These are phyloP conservation scores for Syncephalis plumigaleata DNA, from an alignment of 371 early-diverging fungal genomes.

Conservation along the genomic window DNA sequence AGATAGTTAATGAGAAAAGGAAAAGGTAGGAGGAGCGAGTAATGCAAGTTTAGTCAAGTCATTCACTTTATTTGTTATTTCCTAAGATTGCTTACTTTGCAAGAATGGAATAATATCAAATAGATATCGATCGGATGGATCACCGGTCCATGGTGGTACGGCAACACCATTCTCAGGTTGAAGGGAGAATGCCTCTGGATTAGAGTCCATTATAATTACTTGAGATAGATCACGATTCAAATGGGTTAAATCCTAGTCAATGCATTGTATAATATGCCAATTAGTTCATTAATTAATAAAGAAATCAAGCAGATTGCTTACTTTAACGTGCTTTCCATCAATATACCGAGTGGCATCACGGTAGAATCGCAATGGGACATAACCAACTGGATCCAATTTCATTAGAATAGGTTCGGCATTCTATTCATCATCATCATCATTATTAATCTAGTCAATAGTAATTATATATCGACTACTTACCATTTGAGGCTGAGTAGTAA, in stretches of 20 bases:
- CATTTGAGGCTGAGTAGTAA: constrained; percentile 59
- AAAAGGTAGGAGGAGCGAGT: no score
- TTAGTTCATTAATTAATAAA: no score
- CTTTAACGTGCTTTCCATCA: constrained; percentile 70
- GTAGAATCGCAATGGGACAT: constrained; percentile 69
- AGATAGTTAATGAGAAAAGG: no score
- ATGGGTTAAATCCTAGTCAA: constrained; percentile 54
- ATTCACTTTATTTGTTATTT: no score
- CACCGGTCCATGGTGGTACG: constrained; percentile 74
- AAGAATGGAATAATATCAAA: constrained; percentile 77
- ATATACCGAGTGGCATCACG: constrained; percentile 74
- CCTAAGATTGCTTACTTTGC: constrained; percentile 53
- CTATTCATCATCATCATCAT: constrained; percentile 16
- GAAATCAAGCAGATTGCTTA: no score
- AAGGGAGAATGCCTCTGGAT: constrained; percentile 54
- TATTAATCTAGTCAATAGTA: no score
- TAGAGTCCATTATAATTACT: constrained; percentile 82
- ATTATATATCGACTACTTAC: no score
- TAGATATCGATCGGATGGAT: constrained; percentile 63
- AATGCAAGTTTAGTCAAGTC: no score
- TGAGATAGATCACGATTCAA: constrained; percentile 86
- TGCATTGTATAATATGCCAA: neutral
- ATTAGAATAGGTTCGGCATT: constrained; percentile 67
- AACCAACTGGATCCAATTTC: constrained; percentile 78
- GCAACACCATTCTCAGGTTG: constrained; percentile 86